A percentile compares a stretch with the other conserved stretches of the same genome.
Conservation (phyloP, 768 basidiomycete genomes). For the Pleurotus citrinopileatus region DNA sequence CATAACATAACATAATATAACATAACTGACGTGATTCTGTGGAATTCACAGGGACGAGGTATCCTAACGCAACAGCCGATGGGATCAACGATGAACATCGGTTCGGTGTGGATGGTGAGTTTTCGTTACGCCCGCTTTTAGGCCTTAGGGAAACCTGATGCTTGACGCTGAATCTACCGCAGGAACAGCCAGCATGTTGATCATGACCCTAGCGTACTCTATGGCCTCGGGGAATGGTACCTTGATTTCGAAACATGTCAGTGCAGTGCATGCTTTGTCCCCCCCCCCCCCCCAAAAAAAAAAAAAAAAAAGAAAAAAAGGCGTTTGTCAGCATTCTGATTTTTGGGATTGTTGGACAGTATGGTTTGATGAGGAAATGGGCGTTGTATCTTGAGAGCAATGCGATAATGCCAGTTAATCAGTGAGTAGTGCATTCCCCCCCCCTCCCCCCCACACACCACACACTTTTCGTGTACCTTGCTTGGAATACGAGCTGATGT, state of each 20-base stretch:
- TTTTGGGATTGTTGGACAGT: neutral
- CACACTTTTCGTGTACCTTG: neutral
- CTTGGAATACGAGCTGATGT: too few species aligned
- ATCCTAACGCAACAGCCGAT: neutral
- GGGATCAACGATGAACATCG: neutral
- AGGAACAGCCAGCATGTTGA: constrained; percentile 7
- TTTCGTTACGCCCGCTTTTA: neutral
- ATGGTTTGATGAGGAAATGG: constrained; percentile 1
- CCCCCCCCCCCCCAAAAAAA: too few species aligned
- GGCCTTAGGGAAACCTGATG: neutral
- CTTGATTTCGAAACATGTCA: neutral
- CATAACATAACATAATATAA: too few species aligned
- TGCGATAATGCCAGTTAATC: neutral
- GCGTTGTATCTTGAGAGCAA: neutral
- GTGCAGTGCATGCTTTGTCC: too few species aligned
- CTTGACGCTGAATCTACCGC: neutral
- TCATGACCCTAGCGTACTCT: constrained; percentile 5
- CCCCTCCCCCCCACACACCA: neutral
- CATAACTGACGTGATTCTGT: neutral
- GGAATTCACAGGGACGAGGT: neutral
- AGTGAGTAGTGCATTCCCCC: too few species aligned
- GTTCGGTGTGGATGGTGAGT: neutral
- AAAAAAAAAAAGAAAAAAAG: too few species aligned
- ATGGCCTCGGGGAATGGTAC: neutral
- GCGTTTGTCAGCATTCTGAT: too few species aligned